Evolutionary conservation across 2,329 filamentous ascomycete species (phyloP), one percentile per base, ranked within the genome.

Genomic region (Penicillium sp.): DNA sequence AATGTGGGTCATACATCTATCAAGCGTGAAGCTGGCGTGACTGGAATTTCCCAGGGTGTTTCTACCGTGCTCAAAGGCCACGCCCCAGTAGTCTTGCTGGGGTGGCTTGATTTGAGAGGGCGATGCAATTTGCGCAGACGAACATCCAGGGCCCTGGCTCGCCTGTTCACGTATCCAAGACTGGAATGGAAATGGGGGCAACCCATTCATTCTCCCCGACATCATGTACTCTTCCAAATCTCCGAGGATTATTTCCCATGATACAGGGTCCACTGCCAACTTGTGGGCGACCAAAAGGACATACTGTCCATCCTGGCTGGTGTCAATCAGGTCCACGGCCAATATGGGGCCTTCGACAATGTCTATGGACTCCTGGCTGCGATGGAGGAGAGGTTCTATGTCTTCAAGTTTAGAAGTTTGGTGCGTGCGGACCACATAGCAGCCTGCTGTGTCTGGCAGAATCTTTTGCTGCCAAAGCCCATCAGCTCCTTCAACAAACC

Each of bases 131-230:
- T 36, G 34, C 34, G 34, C 13, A n/a, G 34, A n/a, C 4, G 14
- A 36, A 36, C n/a, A 4, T n/a, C n/a, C 34, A 7, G 13, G 34
- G 71, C 67, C 4, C 83, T 70, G 47, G 81, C 74, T 39, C 73
- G 69, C 1, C 75, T 57, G 22, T 77, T 66, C 49, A 80, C 75
- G 2, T 18, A 52, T 42, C 40, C 58, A 57, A 70, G 58, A 0
- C 74, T 65, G 0, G 77, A 74, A 0, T 82, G 81, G 0, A 85
- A 73, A 49, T 82, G 84, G 5, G 85, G 72, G 38, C 79, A 82
- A 0, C 78, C 81, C 4, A 13, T 24, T 18, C 13, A 27, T 14
- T 83, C 82, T 27, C 76, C 65, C 0, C 76, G 68, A 2, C 83
- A 69, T 0, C 81, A 55, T 36, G 27, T 38, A 40, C 10, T 47